Conservation (phyloP, 2,329 filamentous ascomycete genomes). For the Aspergillus viridinutans region DNA sequence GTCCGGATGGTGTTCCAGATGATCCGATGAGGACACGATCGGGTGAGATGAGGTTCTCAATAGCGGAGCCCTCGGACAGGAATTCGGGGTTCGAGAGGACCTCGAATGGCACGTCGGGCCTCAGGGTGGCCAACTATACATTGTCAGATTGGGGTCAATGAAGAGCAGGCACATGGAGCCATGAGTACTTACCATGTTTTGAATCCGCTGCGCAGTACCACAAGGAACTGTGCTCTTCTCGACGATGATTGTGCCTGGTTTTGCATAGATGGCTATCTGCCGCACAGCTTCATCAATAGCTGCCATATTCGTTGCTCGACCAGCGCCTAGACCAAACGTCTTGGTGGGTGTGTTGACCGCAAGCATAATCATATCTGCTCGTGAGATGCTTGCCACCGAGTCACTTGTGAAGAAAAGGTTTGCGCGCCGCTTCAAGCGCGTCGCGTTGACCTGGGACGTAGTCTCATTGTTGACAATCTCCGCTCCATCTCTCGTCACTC, state of each 20-base stretch:
- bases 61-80: conserved; percentile 70
- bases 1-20: conserved; percentile 56
- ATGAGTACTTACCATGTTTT: conserved; percentile 55
- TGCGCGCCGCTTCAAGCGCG: conserved; percentile 46
- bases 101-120: conserved; percentile 64
- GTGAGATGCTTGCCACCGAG: conserved; percentile 56
- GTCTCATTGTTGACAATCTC: conserved; percentile 6
- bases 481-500: conserved; percentile 40
- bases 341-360: conserved; percentile 80
- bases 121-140: conserved; percentile 32
- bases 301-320: conserved; percentile 67
- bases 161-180: background rate
- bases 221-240: conserved; percentile 81
- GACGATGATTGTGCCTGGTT: conserved; percentile 66
- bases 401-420: conserved; percentile 74
- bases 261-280: conserved; percentile 63
- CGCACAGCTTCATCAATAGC: conserved; percentile 66
- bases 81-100: conserved; percentile 81
- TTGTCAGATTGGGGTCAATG: conserved; percentile 1
- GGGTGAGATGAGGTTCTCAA: conserved; percentile 65
- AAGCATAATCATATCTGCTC: conserved; percentile 70
- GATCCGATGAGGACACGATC: conserved; percentile 74
- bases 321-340: conserved; percentile 63
- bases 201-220: conserved; percentile 65
- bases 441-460: conserved; percentile 11